Evolutionary conservation across 805 yeast genomes (phyloP).

Genomic region (Candida mattraensis): DNA sequence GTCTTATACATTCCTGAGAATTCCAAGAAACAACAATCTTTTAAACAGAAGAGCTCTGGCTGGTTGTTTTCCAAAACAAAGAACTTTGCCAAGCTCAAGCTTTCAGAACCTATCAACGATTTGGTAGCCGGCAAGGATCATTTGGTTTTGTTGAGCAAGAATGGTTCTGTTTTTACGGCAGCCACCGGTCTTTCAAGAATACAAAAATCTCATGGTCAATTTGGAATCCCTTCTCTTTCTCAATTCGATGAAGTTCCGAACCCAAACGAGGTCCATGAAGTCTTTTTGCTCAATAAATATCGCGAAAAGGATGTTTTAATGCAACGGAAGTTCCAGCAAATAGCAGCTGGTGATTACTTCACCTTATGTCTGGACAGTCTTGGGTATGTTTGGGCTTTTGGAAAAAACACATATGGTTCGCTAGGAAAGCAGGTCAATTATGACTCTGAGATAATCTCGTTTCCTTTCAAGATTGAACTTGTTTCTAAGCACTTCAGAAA

Average conservation of each 20-base stretch:
- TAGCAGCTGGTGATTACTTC: constrained; percentile 76
- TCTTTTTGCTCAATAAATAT: constrained; percentile 55
- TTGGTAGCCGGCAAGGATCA: constrained; percentile 66
- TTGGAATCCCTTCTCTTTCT: constrained; percentile 73
- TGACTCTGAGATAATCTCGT: constrained; percentile 65
- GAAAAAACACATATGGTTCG: constrained; percentile 83
- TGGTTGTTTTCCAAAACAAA: constrained; percentile 16
- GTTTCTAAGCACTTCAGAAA: constrained; percentile 40
- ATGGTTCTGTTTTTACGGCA: constrained; percentile 61
- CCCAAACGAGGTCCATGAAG: constrained; percentile 49
- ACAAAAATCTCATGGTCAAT: constrained; percentile 67
- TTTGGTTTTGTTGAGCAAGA: constrained; percentile 56
- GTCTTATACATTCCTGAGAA: constrained; percentile 37
- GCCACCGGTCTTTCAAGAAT: constrained; percentile 54
- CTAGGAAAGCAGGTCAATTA: constrained; percentile 68
- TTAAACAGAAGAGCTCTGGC: constrained; percentile 10
- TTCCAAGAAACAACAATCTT: constrained; percentile 19
- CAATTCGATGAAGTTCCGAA: constrained; percentile 59
- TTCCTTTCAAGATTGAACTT: constrained; percentile 57
- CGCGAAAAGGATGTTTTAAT: constrained; percentile 24
- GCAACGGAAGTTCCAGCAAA: constrained; percentile 49
- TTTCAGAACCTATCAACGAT: constrained; percentile 33
- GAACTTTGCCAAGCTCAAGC: constrained; percentile 17
- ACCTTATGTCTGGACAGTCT: constrained; percentile 63
- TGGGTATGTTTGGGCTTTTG: constrained; percentile 85